phyloP scores from a whole-genome alignment of 768 basidiomycete genomes.

The Podaxis rugospora region DNA sequence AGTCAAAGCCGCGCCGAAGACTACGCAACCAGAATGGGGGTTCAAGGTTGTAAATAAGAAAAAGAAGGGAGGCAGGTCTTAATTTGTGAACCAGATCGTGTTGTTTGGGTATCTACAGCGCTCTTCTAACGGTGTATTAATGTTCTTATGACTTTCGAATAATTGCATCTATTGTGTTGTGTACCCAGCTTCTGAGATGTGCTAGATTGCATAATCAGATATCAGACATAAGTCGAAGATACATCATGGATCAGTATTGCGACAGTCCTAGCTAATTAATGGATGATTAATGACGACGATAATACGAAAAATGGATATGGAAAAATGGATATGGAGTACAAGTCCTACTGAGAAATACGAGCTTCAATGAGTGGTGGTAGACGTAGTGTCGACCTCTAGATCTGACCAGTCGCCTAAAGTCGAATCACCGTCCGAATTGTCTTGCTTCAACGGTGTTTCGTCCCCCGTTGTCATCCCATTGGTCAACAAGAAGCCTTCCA shows the following conservation, averaged over 20 bases:
- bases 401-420: conserved; percentile 5
- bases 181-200: background rate
- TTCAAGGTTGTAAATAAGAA: conserved; percentile 96
- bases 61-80: conserved; percentile 76
- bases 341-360: background rate
- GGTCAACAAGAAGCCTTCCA: background rate
- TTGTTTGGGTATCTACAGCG: conserved; percentile 4
- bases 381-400: background rate
- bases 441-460: background rate
- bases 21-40: conserved; percentile 73
- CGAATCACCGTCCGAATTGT: background rate
- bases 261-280: too few relatives aligned
- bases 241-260: too few relatives aligned
- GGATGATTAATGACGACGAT: background rate
- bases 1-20: conserved; percentile 83
- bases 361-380: background rate
- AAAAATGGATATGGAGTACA: background rate
- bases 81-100: conserved; percentile 13
- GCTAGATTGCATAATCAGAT: background rate
- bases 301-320: background rate
- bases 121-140: conserved; percentile 5
- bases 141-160: background rate
- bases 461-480: background rate
- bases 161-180: background rate
- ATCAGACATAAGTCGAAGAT: too few relatives aligned